These are phyloP conservation scores for Salvia rosmarinus DNA, from an alignment of 257 asterid species.

Conservation along the genomic window DNA sequence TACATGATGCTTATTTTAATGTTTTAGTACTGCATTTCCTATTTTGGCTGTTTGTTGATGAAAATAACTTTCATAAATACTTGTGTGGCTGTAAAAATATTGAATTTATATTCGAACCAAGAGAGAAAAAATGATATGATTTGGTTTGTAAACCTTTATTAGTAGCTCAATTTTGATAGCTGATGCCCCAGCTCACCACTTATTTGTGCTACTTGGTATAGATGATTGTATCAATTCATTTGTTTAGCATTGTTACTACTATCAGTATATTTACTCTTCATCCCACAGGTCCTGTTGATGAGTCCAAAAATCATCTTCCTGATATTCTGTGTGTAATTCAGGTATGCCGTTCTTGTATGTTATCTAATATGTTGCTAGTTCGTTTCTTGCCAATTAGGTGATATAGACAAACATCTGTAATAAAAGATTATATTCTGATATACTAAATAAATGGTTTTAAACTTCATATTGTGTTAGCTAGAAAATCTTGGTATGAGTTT, in stretches of 20 bases:
- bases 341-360: conserved; percentile 48
- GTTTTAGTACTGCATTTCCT: too few relatives aligned
- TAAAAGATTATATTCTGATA: neutral
- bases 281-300: conserved; percentile 87
- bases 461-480: conserved; percentile 1
- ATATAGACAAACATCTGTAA: neutral
- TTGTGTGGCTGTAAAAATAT: too few relatives aligned
- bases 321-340: conserved; percentile 93
- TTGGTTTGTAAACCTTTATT: too few relatives aligned
- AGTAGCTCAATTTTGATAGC: too few relatives aligned
- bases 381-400: conserved; percentile 10
- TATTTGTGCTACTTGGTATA: conserved; percentile 94
- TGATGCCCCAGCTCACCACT: conserved; percentile 99
- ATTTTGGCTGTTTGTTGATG: too few relatives aligned
- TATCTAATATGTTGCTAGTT: neutral
- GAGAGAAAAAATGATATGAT: too few relatives aligned
- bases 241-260: conserved; percentile 5
- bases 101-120: too few relatives aligned
- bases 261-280: conserved; percentile 25
- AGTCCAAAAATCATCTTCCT: conserved; percentile 81
- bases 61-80: too few relatives aligned
- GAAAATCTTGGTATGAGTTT: neutral
- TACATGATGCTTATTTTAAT: too few relatives aligned
- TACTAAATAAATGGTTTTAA: too few relatives aligned
- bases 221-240: conserved; percentile 13